Base-by-base conservation (phyloP, 2,329 filamentous ascomycete species). In the Clathrospora elynae region DNA sequence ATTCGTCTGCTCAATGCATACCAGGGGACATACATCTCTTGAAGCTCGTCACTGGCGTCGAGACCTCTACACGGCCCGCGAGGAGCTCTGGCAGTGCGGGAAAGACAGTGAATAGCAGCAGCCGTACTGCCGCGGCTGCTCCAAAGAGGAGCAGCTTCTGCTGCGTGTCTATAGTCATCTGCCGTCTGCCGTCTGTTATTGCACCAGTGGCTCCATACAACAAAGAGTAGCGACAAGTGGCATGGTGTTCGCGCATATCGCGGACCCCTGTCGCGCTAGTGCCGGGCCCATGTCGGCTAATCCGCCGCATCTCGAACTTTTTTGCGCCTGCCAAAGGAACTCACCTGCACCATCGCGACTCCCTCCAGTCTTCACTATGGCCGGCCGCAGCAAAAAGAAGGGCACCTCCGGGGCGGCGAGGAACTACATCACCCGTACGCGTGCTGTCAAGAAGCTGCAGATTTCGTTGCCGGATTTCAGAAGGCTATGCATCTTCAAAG, bases 401-500 rank as follows among this genome's bases (percentile, higher is more conserved):
- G 91, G 91, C 68, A 84, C 88, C 71, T 80, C 91, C 70, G 93
- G 93, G 72, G 87, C 90, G 72, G 90, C 91, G 76, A 96, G 93
- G 77, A 99, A 99, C 81, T 99, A 92, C 78, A 90, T 99, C 62
- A 99, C 93, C 44, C 83, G 93, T 72, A 96, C 92, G 28, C 90
- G 96, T 77, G 93, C 93, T 31, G 90, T 99, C 63, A 90, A 91
- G 73, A 99, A 97, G 78, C 85, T 99, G 52, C 93, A 99, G 75
- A 88, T 99, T 73, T 96, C 88, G 66, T 83, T 99, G 42, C 90
- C 91, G 58, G 93, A 99, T 75, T 99, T 99, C 76, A 86, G 93
- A 75, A 87, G 95, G 76, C 81, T 99, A 70, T 99, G 93, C 77
- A 99, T 99, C 73, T 99, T 96, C 86, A 97, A 97, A 79, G 93